Evolutionary conservation across 2,329 filamentous ascomycete genomes (phyloP), one percentile per base, ranked within the genome.

Genomic region (Trichothecium roseum): DNA sequence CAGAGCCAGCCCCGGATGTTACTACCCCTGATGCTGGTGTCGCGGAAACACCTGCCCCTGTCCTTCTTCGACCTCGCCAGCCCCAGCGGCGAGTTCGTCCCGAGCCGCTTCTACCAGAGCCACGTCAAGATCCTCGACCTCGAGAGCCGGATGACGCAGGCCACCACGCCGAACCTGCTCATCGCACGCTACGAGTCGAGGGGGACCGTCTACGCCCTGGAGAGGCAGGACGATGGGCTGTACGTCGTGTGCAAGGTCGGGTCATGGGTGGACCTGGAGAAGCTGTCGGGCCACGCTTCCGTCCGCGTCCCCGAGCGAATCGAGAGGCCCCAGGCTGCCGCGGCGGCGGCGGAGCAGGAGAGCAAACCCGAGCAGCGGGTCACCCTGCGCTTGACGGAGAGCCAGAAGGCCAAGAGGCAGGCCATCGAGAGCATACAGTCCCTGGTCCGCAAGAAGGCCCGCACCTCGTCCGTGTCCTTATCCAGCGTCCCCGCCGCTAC

Each of bases 221-320:
- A 88, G 58, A 68, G 74, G 17, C 74, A 83, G 26, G 61, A 66
- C 13, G 55, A 60, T 32, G 69, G 69, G 1, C 61, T 81, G 4
- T 88, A 84, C 52, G 72, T 74, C 9, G 52, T 85, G 18, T 87
- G 79, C 54, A 78, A 72, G 46, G 60, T 91, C 30, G 79, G 74
- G 2, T 55, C 62, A 15, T 84, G 81, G 79, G 66, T 83, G 16
- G 70, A 78, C 41, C 51, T 81, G 35, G 64, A 69, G 26, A 58
- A 64, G 6, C 59, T 87, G 18, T 57, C 58, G 17, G 51, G 55
- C 9, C 54, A 63, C 28, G 72, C 74, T 28, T 72, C 69, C 0
- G 53, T 50, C 4, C 34, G 55, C 18, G 56, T 47, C 30, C 47
- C 41, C 17, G 48, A 59, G 9, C 55, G 57, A 9, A 36, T 61